Base-by-base conservation (phyloP, 148 eudicot species). In the Selenicereus undatus region DNA sequence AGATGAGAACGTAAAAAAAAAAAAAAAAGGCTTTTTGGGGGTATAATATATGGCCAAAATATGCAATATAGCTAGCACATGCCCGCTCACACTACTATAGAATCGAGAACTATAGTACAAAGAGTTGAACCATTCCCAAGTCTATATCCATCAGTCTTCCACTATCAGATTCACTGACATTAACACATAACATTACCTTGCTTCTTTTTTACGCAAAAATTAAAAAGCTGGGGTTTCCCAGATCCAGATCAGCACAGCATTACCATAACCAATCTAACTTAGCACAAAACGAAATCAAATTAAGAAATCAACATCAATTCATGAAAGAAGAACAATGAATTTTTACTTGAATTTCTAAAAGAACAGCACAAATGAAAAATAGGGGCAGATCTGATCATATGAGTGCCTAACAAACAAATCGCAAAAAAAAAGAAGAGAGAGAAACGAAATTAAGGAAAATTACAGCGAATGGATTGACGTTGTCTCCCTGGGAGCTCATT, bases 391-490 rank as follows among this genome's bases (percentile, higher is more conserved):
- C 83, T 84, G 81, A 76, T n/a, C 18, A 52, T 42, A 80, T 71
- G 30, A 77, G 73, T 0, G 8, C 43, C 43, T 39, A 39, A 39
- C 43, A 39, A 39, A 39, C 8, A 56, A 13, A 58, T 1, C 21
- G 17, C 8, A n/a, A 48, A 0, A 50, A 26, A 48, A 54, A 12
- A 48, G 29, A 66, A 16, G 2, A 79, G 51, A 76, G 80, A 79
- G 73, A 78, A 80, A 58, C 79, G 87, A 84, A 83, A 84, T 80
- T 75, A 42, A 50, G 77, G 76, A 50, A 43, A 30, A 54, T 86
- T 94, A 94, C 97, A 84, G 97, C 84, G 78, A 94, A 94, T 3
- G 98, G 98, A 87, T 94, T 94, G 89, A 94, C 94, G 85, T 89
- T 86, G 56, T 90, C 97, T 66, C 91, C 93, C 21, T 88, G 89